Conservation (phyloP, 177 flowering plant species). For the Vitis hybrid region DNA sequence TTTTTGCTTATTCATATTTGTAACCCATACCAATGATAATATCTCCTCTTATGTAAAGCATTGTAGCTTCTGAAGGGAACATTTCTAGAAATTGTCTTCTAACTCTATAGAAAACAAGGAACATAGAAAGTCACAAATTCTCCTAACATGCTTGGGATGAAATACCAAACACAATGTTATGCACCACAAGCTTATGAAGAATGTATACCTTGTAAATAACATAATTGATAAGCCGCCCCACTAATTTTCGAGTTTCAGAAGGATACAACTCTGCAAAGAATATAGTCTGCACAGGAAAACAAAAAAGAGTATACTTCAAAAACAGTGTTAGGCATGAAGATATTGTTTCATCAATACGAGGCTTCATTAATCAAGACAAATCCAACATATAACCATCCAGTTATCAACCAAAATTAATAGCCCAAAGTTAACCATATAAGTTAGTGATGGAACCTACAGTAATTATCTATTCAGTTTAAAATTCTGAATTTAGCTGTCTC, state of each 20-base stretch:
- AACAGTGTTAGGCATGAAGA: not conserved
- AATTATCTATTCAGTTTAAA: no score
- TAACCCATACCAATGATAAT: not conserved
- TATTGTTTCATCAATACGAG: no score
- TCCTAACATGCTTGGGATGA: no score
- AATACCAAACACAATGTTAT: no score
- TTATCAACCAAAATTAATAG: no score
- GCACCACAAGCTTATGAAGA: not conserved
- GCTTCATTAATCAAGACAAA: no score
- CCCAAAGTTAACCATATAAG: no score
- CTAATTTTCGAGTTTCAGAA: conserved; percentile 71
- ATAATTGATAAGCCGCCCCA: conserved; percentile 82
- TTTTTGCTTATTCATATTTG: not conserved
- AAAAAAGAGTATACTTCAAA: not conserved
- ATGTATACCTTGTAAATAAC: conserved; percentile 80
- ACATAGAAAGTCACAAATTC: no score
- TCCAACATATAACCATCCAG: no score
- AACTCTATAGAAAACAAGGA: no score
- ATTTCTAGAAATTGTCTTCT: not conserved
- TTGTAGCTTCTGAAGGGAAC: not conserved
- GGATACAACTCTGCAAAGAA: conserved; percentile 76
- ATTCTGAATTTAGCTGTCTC: no score
- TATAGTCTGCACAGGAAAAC: conserved; percentile 59
- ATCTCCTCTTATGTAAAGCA: not conserved
- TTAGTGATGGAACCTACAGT: no score